These are phyloP conservation scores for Fusarium penzigii DNA, from an alignment of 2,329 filamentous ascomycete genomes.

Conservation along the genomic window DNA sequence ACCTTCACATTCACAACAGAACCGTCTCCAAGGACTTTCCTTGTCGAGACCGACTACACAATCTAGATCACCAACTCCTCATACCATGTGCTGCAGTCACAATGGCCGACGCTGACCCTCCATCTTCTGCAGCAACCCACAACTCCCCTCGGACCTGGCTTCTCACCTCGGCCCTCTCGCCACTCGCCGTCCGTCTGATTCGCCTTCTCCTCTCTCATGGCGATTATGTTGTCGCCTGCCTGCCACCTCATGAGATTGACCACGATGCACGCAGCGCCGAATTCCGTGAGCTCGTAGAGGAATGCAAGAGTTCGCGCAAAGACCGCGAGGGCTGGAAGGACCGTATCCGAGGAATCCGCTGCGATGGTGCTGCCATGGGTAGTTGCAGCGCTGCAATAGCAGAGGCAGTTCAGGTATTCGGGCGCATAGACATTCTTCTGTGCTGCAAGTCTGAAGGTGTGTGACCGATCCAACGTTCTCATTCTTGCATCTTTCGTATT, in stretches of 20 bases:
- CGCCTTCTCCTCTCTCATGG: constrained; percentile 84
- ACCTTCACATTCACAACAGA: too few relatives aligned
- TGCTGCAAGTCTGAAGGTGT: constrained; percentile 86
- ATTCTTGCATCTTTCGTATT: not conserved
- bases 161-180: constrained; percentile 82
- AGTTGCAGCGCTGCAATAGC: constrained; percentile 86
- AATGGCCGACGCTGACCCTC: constrained; percentile 37
- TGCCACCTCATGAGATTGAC: constrained; percentile 77
- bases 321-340: constrained; percentile 79
- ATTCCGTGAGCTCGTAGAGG: constrained; percentile 76
- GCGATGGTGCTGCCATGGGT: constrained; percentile 61
- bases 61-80: not conserved
- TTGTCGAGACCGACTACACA: constrained; percentile 6
- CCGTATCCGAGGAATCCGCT: constrained; percentile 66
- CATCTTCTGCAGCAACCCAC: constrained; percentile 55
- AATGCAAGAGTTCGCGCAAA: constrained; percentile 63
- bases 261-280: constrained; percentile 74
- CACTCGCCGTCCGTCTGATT: constrained; percentile 80
- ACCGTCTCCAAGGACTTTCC: not conserved
- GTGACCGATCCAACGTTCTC: constrained; percentile 7
- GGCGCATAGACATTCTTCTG: constrained; percentile 83
- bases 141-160: constrained; percentile 89
- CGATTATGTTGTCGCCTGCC: constrained; percentile 83
- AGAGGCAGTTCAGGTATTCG: constrained; percentile 81
- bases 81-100: constrained; percentile 26